Evolutionary conservation across 345 rosid genomes (phyloP).

Genomic region (Eucalyptus fibrosa): DNA sequence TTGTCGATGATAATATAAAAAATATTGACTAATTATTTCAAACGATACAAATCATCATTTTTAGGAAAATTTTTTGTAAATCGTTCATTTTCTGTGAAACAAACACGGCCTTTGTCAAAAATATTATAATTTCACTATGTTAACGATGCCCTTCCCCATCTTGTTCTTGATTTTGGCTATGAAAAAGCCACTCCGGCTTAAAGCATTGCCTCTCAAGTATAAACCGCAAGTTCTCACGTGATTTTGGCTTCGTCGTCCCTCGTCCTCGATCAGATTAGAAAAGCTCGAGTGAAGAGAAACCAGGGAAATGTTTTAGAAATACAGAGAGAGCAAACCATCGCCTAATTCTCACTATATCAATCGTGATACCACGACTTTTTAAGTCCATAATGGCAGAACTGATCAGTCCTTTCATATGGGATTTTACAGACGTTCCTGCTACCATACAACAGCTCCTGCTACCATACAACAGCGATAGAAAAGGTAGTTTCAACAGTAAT

Average conservation of each 20-base stretch:
- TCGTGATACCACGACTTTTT: background rate
- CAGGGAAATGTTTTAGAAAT: background rate
- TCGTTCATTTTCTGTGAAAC: fast-evolving
- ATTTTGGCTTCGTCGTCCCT: background rate
- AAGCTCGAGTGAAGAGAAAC: background rate
- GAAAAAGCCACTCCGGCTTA: background rate
- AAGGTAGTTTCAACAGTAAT: background rate
- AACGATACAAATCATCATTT: fast-evolving
- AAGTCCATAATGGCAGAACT: background rate
- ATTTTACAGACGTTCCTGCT: background rate
- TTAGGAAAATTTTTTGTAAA: fast-evolving
- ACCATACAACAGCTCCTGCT: background rate
- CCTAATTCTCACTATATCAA: background rate
- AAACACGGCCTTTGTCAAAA: no score
- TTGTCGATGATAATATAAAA: no score
- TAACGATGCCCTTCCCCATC: background rate
- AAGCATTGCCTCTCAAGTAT: background rate
- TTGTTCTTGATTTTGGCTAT: background rate
- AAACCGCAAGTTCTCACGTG: background rate
- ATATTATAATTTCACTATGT: background rate
- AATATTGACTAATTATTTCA: no score
- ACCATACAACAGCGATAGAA: no score
- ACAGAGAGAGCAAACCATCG: background rate
- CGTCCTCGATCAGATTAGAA: background rate
- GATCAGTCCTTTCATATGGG: background rate